Evolutionary conservation across 208 protist species (phyloP).

Genomic region (Wallacemonas sp.): DNA sequence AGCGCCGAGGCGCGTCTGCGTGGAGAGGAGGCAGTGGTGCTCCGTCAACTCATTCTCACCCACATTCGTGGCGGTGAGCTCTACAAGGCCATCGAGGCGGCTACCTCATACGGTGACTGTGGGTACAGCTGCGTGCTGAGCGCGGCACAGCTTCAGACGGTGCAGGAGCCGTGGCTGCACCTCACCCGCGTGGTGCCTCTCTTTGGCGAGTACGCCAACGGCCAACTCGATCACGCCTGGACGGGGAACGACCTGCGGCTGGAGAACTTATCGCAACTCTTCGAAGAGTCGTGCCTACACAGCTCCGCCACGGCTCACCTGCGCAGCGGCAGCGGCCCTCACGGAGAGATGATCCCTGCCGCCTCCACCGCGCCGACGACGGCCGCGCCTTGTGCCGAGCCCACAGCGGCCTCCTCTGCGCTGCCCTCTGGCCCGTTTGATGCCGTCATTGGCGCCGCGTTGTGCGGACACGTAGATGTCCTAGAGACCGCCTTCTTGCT

Average conservation of each 20-base stretch:
- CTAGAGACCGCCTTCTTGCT: conserved; percentile 62
- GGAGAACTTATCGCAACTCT: conserved; percentile 74
- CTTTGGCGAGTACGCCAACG: conserved; percentile 85
- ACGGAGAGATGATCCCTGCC: not conserved
- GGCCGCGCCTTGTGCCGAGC: no score
- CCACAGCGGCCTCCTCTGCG: conserved; percentile 10
- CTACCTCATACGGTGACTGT: conserved; percentile 47
- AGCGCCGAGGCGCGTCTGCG: conserved; percentile 24
- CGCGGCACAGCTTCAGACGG: conserved; percentile 78
- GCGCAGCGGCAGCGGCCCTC: conserved; percentile 6
- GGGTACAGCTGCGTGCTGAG: conserved; percentile 79
- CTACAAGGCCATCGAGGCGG: conserved; percentile 55
- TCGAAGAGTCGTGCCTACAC: conserved; percentile 43
- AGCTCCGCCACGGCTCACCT: not conserved
- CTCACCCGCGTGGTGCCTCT: conserved; percentile 62
- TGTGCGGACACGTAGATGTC: conserved; percentile 72
- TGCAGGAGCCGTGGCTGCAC: conserved; percentile 67
- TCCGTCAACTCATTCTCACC: conserved; percentile 72
- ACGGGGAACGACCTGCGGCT: conserved; percentile 73
- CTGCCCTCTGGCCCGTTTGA: conserved; percentile 24
- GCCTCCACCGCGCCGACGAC: no score
- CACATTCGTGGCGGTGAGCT: conserved; percentile 73
- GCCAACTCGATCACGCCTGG: conserved; percentile 53
- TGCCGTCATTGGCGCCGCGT: conserved; percentile 64
- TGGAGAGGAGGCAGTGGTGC: conserved; percentile 55